phyloP scores from a whole-genome alignment of 768 basidiomycete species.

The Mrakia hoshinonis region DNA sequence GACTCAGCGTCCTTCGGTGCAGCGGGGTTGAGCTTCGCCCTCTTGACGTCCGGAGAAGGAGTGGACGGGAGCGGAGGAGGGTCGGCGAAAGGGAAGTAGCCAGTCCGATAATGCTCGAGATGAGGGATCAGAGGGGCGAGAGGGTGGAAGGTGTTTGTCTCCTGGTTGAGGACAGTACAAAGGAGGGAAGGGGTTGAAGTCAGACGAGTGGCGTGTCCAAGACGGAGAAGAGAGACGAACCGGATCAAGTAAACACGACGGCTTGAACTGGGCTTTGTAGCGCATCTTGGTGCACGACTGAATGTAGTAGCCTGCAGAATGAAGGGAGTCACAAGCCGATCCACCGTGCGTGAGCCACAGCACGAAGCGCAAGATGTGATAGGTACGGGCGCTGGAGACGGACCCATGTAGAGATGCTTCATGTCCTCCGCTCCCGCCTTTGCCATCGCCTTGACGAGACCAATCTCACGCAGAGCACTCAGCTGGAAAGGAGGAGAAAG shows the following conservation, averaged over 20 bases:
- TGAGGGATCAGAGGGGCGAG: conserved; percentile 52
- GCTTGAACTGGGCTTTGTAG: conserved; percentile 88
- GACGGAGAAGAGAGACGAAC: conserved; percentile 43
- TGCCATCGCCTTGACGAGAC: conserved; percentile 65
- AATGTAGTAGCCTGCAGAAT: conserved; percentile 73
- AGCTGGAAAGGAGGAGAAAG: conserved; percentile 46
- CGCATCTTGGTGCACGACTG: conserved; percentile 82
- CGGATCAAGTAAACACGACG: conserved; percentile 81
- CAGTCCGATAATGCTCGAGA: conserved; percentile 55
- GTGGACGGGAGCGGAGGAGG: background rate
- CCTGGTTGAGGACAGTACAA: conserved; percentile 45
- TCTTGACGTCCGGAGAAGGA: background rate
- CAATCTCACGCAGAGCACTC: conserved; percentile 72
- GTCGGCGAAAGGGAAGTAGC: conserved; percentile 52
- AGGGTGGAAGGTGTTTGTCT: conserved; percentile 67
- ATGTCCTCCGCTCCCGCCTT: conserved; percentile 58
- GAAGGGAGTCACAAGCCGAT: too few relatives aligned
- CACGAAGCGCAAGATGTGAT: background rate
- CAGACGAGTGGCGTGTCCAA: background rate
- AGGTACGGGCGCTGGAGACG: conserved; percentile 30
- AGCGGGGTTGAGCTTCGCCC: background rate
- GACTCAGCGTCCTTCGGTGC: background rate
- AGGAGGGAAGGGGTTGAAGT: background rate
- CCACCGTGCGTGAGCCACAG: too few relatives aligned
- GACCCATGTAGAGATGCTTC: conserved; percentile 79